Evolutionary conservation across 208 protist genomes (phyloP), one percentile per base, ranked within the genome.

Genomic region (Endotrypanum monterogeii): DNA sequence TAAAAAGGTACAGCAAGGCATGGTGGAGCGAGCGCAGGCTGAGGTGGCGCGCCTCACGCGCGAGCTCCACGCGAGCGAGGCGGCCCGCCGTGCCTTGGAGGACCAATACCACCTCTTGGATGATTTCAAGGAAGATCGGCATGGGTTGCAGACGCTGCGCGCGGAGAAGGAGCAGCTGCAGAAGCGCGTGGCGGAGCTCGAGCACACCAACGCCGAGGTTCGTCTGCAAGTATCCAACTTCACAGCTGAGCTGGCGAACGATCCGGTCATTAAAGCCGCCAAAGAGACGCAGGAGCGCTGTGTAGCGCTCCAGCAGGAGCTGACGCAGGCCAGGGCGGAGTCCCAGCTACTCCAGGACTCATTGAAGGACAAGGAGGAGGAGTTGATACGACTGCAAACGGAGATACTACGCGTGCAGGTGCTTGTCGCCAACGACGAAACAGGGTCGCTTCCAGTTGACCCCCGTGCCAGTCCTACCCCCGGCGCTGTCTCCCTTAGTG

Each of bases 21-120:
- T 55, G 2, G 68, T 87, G 57, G 87, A 93, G 79, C 85, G 83
- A 16, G 69, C 75, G 32, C 89, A 94, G 83, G 73, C 74, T 7
- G 93, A 97, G 70, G 44, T 55, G 8, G 71, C 79, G 25, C 83
- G 88, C 3, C 82, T 97, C 25, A 87, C 90, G 39, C 85, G 93
- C 8, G 93, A 97, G 81, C 82, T 97, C 35, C 93, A 97, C 75
- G 89, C 93, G 6, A 97, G 93, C 55, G 93, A 97, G 81, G 90
- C 89, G 7, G 90, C 93, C 14, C 87, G 93, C 6, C 81, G 74
- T 30, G 86, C 88, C 0, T 72, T 94, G 41, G 88, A 97, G 71
- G 86, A 91, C n/a, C 93, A 94, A 70, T 88, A 79, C 35, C 85
- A 87, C 52, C 78, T 90, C 18, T 54, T 75, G 60, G 80, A 90